Evolutionary conservation across 768 basidiomycete species (phyloP).

Genomic region (Gymnopilus junonius): DNA sequence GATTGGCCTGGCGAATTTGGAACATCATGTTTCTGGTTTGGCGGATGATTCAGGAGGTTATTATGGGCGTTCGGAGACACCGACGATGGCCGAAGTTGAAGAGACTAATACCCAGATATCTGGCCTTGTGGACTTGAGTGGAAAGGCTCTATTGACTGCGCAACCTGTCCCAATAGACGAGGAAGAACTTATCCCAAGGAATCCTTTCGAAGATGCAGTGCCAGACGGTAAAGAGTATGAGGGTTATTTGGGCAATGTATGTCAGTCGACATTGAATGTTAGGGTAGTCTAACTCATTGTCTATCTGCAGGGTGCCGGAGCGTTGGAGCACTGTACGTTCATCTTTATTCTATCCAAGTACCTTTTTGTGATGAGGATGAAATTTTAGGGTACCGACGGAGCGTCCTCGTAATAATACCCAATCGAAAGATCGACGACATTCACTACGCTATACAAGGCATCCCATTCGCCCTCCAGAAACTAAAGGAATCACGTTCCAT

Average conservation of each 20-base stretch:
- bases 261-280: not conserved
- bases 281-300: not conserved
- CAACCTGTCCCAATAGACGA: slow-evolving; percentile 22
- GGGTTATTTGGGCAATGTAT: slow-evolving; percentile 46
- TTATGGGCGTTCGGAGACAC: slow-evolving; percentile 12
- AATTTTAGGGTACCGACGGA: slow-evolving; percentile 24
- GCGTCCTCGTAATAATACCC: slow-evolving; percentile 35
- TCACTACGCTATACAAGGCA: slow-evolving; percentile 19
- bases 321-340: slow-evolving; percentile 29
- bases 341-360: not conserved
- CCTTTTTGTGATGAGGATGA: too few species aligned
- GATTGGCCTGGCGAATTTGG: slow-evolving; percentile 40
- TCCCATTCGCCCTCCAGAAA: slow-evolving; percentile 24
- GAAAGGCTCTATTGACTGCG: slow-evolving; percentile 19
- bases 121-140: slow-evolving; percentile 37
- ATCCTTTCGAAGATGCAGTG: slow-evolving; percentile 35
- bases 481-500: slow-evolving; percentile 28
- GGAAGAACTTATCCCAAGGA: slow-evolving; percentile 35
- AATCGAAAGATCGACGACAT: slow-evolving; percentile 23
- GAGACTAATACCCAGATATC: slow-evolving; percentile 23
- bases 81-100: slow-evolving; percentile 26
- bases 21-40: slow-evolving; percentile 26
- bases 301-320: slow-evolving; percentile 30
- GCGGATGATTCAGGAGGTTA: slow-evolving; percentile 24
- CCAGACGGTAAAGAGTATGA: slow-evolving; percentile 44